Evolutionary conservation across 1,139 yeast species (phyloP), one percentile per base, ranked within the genome.

Genomic region (Pneumocystis wakefieldiae): DNA sequence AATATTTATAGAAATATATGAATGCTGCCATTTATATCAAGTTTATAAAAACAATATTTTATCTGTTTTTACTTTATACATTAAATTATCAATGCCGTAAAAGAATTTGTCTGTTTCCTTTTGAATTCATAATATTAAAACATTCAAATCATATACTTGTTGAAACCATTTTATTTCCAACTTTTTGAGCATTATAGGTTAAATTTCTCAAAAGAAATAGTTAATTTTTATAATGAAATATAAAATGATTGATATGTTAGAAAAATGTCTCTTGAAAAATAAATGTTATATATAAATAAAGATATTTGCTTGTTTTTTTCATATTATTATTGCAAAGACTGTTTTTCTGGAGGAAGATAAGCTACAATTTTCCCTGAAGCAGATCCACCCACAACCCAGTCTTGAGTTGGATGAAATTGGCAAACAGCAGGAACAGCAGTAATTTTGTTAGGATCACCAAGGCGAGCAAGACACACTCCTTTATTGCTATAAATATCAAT

Each of bases 351-450:
- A 37, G 59, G 59, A 39, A 57, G 55, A 70, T 80, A 85, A 64
- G 90, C 73, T 72, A 86, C 88, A 0, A 85, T 83, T 71, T 90
- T 90, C n/a, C 97, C 97, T 70, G 94, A 87, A 35, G 96, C 95
- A 67, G 91, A 87, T 8, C 96, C 97, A 2, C 97, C 98, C 1
- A 83, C 90, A 2, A 87, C 76, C 96, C 97, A 90, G 72, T 91
- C 89, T 65, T 85, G 80, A 0, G 87, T 81, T 2, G 92, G 95
- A 73, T 92, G 97, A 75, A 92, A 79, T 29, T 82, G 78, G 29
- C 83, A 79, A 1, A 87, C 97, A 0, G 97, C 97, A 1, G 97
- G 97, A 0, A 92, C 96, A 0, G 95, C 90, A 0, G 95, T 87
- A 74, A 87, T 81, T 59, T 77, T 69, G 57, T 76, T 79, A 7